These are phyloP conservation scores for Naganishia randhawae DNA, from an alignment of 768 basidiomycete species.

Conservation along the genomic window DNA sequence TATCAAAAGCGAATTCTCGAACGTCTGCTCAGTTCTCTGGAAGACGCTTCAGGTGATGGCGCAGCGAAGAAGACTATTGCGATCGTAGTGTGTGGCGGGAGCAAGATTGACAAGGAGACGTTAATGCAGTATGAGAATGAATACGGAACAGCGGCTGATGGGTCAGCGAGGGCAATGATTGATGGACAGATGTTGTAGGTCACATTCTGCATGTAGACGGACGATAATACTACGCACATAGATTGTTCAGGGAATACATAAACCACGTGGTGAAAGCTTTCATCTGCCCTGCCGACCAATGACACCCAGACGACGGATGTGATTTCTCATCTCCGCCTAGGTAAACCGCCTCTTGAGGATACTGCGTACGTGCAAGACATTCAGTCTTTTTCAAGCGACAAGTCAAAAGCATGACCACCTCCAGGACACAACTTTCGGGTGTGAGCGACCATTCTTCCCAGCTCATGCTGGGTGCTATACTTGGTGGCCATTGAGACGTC, in stretches of 20 bases:
- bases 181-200: slow-evolving; percentile 5
- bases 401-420: background rate
- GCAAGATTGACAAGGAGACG: slow-evolving; percentile 21
- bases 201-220: background rate
- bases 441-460: background rate
- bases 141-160: slow-evolving; percentile 6
- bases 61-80: slow-evolving; percentile 26
- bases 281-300: no score
- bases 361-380: background rate
- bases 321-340: background rate
- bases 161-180: background rate
- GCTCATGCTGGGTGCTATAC: background rate
- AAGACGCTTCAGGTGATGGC: background rate
- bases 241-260: no score
- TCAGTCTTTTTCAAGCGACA: background rate
- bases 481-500: background rate
- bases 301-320: background rate
- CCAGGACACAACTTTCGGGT: background rate
- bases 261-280: no score
- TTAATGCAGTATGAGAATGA: slow-evolving; percentile 18
- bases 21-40: background rate
- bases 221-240: background rate
- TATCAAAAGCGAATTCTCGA: slow-evolving; percentile 17
- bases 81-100: slow-evolving; percentile 34
- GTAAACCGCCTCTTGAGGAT: background rate